phyloP scores from a whole-genome alignment of 1,284 basidiomycete genomes.

The Malassezia furfur region DNA sequence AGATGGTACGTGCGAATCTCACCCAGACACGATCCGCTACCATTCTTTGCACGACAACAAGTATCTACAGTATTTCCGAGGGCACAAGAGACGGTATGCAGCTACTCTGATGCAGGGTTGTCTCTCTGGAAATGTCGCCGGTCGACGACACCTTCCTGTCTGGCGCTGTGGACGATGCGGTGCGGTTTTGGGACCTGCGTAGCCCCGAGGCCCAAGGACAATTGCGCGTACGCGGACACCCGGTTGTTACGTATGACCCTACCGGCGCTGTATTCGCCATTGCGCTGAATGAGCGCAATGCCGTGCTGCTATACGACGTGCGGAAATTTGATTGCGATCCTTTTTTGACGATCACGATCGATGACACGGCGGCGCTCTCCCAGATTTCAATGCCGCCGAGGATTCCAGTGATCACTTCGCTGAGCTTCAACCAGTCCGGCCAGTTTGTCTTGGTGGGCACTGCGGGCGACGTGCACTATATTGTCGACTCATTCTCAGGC shows the following conservation, averaged over 20 bases:
- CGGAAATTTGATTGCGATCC: slow-evolving; percentile 80
- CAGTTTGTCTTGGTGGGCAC: slow-evolving; percentile 86
- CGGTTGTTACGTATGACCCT: slow-evolving; percentile 80
- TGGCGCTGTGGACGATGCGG: slow-evolving; percentile 81
- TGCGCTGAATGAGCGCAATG: slow-evolving; percentile 59
- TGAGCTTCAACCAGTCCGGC: slow-evolving; percentile 74
- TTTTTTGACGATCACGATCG: slow-evolving; percentile 69
- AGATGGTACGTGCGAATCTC: slow-evolving; percentile 53
- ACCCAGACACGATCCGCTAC: slow-evolving; percentile 70
- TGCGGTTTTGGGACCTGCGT: slow-evolving; percentile 92
- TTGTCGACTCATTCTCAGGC: slow-evolving; percentile 50
- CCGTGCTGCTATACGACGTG: slow-evolving; percentile 60
- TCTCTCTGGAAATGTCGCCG: slow-evolving; percentile 83
- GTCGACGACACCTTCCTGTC: slow-evolving; percentile 92
- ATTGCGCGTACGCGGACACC: slow-evolving; percentile 56
- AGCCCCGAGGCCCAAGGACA: slow-evolving; percentile 60
- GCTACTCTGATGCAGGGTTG: slow-evolving; percentile 55
- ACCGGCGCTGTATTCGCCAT: slow-evolving; percentile 86
- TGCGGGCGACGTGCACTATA: slow-evolving; percentile 80
- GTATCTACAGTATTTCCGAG: slow-evolving; percentile 88
- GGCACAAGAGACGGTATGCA: slow-evolving; percentile 59
- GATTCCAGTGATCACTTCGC: slow-evolving; percentile 79
- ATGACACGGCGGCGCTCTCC: slow-evolving; percentile 48
- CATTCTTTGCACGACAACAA: slow-evolving; percentile 91
- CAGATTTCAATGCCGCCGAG: slow-evolving; percentile 55